Percentiles rank a stretch among this genome's conserved stretches.
Evolutionary conservation across 352 stramenopile genomes (phyloP).

Genomic region (Phytophthora sp.): DNA sequence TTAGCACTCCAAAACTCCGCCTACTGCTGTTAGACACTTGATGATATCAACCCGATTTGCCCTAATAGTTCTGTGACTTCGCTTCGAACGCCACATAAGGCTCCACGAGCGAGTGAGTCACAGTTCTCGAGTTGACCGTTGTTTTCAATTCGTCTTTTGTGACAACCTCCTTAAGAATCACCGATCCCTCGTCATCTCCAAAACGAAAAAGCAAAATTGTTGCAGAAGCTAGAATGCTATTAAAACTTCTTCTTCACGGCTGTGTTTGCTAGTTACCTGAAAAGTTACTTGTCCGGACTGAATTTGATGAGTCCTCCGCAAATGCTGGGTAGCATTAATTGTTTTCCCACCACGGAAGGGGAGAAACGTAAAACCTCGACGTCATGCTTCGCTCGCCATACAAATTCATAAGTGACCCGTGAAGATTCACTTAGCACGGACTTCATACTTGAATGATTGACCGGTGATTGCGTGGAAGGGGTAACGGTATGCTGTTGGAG

Average conservation of each 20-base stretch:
- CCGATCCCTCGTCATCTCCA: slow-evolving; percentile 2
- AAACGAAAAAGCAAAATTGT: slow-evolving; percentile 3
- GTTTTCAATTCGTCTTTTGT: slow-evolving; percentile 5
- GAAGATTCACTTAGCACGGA: background rate
- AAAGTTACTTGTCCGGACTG: background rate
- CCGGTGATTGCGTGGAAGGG: background rate
- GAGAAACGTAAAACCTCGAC: background rate
- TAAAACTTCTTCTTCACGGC: background rate
- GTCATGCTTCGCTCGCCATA: slow-evolving; percentile 4
- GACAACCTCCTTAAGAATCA: slow-evolving; percentile 6
- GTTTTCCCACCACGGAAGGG: slow-evolving; percentile 3
- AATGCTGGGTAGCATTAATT: background rate
- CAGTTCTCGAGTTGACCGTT: background rate
- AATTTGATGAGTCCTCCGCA: background rate
- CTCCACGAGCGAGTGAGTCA: slow-evolving; percentile 3
- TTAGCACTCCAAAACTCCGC: background rate
- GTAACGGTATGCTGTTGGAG: background rate
- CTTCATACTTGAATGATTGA: slow-evolving; percentile 8
- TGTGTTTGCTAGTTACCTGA: background rate
- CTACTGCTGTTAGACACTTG: background rate
- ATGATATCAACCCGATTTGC: background rate
- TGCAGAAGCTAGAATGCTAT: background rate
- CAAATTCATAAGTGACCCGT: background rate
- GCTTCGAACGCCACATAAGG: background rate
- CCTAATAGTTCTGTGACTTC: background rate